phyloP scores from a whole-genome alignment of 2,329 filamentous ascomycete species.

The Alternaria viburni region DNA sequence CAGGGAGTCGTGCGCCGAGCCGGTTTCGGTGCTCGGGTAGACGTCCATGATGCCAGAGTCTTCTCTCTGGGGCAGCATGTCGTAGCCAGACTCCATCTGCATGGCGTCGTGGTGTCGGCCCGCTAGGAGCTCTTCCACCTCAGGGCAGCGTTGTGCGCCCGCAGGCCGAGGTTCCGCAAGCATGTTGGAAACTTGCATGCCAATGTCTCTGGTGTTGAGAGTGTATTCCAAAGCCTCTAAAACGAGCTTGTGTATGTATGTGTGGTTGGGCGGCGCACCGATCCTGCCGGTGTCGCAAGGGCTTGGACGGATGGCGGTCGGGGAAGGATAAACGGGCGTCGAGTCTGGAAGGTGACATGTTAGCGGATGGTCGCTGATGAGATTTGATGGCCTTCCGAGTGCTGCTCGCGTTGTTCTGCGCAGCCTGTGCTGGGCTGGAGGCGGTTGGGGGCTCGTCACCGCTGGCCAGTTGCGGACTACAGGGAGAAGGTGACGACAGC shows the following conservation, averaged over 20 bases:
- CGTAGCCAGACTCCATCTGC: slow-evolving; percentile 31
- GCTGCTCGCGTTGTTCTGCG: slow-evolving; percentile 23
- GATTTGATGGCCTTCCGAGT: slow-evolving; percentile 21
- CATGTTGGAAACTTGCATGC: slow-evolving; percentile 43
- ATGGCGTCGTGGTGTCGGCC: slow-evolving; percentile 37
- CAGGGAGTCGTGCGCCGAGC: slow-evolving; percentile 40
- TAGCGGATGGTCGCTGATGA: slow-evolving; percentile 32
- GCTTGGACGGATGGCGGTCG: slow-evolving; percentile 39
- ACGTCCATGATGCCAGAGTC: slow-evolving; percentile 43
- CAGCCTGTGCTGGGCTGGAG: slow-evolving; percentile 24
- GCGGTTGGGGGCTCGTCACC: slow-evolving; percentile 37
- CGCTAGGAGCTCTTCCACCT: slow-evolving; percentile 34
- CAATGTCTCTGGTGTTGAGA: slow-evolving; percentile 12
- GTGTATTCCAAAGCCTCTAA: slow-evolving; percentile 22
- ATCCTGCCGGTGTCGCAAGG: slow-evolving; percentile 51
- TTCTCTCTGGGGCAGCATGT: slow-evolving; percentile 34
- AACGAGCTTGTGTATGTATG: slow-evolving; percentile 26
- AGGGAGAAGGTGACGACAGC: slow-evolving; percentile 39
- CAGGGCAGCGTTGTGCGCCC: slow-evolving; percentile 34
- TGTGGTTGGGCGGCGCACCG: slow-evolving; percentile 37
- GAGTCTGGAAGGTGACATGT: slow-evolving; percentile 26
- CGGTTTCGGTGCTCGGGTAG: slow-evolving; percentile 46
- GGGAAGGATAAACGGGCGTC: slow-evolving; percentile 32
- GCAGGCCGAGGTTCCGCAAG: slow-evolving; percentile 33
- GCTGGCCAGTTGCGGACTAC: slow-evolving; percentile 38